phyloP scores from a whole-genome alignment of 106 monocot genomes.

The Dioscorea dumetorum region DNA sequence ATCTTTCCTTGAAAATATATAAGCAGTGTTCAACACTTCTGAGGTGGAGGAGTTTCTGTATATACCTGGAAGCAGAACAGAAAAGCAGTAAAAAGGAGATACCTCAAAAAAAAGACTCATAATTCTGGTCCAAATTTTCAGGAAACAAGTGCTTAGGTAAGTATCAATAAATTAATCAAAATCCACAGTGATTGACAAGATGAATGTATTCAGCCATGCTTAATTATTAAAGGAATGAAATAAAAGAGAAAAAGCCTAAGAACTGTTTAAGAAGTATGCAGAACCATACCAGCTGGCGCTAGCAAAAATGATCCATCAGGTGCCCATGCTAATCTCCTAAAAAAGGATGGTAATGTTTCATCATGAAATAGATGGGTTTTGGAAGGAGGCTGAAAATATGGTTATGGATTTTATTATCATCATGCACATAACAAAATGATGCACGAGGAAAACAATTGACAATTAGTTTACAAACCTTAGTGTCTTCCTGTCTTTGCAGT shows the following conservation, averaged over 20 bases:
- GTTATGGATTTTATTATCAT: background rate
- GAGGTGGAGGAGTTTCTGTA: slow-evolving; percentile 45
- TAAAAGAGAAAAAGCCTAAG: background rate
- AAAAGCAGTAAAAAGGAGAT: background rate
- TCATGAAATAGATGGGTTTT: slow-evolving; percentile 86
- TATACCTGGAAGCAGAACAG: slow-evolving; percentile 40
- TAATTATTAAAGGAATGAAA: background rate
- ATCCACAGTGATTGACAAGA: background rate
- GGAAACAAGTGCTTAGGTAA: background rate
- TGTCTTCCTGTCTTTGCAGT: slow-evolving; percentile 45
- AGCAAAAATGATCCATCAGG: slow-evolving; percentile 96
- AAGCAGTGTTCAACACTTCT: slow-evolving; percentile 71
- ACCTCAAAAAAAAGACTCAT: background rate
- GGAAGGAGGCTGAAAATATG: slow-evolving; percentile 26
- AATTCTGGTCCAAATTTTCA: no score
- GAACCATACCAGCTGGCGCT: slow-evolving; percentile 64
- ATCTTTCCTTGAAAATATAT: slow-evolving; percentile 78
- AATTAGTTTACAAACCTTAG: slow-evolving; percentile 42
- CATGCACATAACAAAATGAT: background rate
- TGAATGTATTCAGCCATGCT: background rate
- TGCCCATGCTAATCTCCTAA: slow-evolving; percentile 84
- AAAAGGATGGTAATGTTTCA: slow-evolving; percentile 93
- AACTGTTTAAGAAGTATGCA: background rate
- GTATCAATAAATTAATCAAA: background rate
- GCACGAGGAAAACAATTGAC: background rate